Percentiles rank a stretch among this genome's conserved stretches.
Evolutionary conservation across 2,329 filamentous ascomycete genomes (phyloP).

Genomic region (Claviceps sp.): DNA sequence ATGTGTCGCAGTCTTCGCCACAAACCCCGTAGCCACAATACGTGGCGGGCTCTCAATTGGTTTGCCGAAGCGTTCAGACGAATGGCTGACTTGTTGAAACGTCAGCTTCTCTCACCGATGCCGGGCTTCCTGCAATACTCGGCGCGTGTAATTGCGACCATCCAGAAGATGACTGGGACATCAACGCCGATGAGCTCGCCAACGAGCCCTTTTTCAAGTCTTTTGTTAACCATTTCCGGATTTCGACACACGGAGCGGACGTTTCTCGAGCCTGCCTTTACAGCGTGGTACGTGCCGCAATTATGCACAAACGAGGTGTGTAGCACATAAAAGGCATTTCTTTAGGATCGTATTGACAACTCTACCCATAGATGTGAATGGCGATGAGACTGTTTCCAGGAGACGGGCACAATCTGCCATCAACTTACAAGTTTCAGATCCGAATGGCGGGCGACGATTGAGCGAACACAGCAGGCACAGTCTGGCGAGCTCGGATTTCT

Average conservation of each 20-base stretch:
- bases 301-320: conserved; percentile 57
- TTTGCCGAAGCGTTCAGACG: background rate
- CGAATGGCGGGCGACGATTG: conserved; percentile 35
- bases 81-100: conserved; percentile 1
- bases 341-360: conserved; percentile 1
- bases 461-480: conserved; percentile 54
- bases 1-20: conserved; percentile 12
- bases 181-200: conserved; percentile 54
- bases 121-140: conserved; percentile 62
- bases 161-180: conserved; percentile 52
- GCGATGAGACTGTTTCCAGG: conserved; percentile 31
- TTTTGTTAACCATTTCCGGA: conserved; percentile 60
- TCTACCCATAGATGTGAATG: conserved; percentile 21
- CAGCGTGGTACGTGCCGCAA: conserved; percentile 58
- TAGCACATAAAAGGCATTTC: background rate
- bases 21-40: background rate
- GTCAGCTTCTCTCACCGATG: conserved; percentile 59
- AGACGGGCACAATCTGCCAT: conserved; percentile 48
- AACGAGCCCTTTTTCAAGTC: conserved; percentile 51
- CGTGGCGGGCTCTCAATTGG: background rate
- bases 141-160: conserved; percentile 86
- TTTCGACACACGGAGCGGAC: conserved; percentile 56
- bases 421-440: conserved; percentile 44
- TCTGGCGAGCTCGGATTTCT: conserved; percentile 59
- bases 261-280: conserved; percentile 64